Evolutionary conservation across 768 basidiomycete species (phyloP).

Genomic region (Polyporus arcularius): DNA sequence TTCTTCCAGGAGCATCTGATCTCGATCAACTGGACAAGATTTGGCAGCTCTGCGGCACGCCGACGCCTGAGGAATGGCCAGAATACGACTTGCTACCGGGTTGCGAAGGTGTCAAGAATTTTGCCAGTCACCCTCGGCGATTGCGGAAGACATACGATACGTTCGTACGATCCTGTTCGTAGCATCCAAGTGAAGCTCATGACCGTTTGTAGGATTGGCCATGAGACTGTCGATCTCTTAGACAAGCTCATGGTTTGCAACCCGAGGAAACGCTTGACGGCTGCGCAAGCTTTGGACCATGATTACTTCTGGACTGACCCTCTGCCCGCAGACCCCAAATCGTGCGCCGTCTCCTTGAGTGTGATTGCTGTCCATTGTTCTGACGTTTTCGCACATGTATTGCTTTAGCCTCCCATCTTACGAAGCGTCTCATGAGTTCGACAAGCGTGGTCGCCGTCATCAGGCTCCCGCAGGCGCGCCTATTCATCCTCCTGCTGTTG

Average conservation of each 20-base stretch:
- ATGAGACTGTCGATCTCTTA: constrained; percentile 78
- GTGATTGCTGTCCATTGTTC: background rate
- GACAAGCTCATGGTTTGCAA: constrained; percentile 83
- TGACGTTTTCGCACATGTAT: background rate
- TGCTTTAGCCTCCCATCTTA: constrained; percentile 64
- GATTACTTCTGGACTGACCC: constrained; percentile 95
- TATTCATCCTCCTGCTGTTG: constrained; percentile 17
- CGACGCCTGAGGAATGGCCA: constrained; percentile 81
- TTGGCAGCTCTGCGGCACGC: constrained; percentile 86
- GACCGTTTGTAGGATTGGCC: constrained; percentile 51
- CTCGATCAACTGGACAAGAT: constrained; percentile 92
- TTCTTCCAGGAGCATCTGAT: constrained; percentile 85
- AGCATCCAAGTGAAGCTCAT: background rate
- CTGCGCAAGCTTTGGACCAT: constrained; percentile 84
- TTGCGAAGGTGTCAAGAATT: constrained; percentile 76
- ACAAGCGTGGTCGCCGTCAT: constrained; percentile 66
- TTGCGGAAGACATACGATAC: constrained; percentile 59
- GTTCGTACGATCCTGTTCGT: constrained; percentile 40
- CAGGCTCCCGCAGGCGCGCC: constrained; percentile 28
- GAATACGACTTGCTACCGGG: constrained; percentile 75
- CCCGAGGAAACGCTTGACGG: constrained; percentile 82
- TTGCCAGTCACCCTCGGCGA: constrained; percentile 52
- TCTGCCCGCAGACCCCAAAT: constrained; percentile 80
- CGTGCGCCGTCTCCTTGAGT: constrained; percentile 43
- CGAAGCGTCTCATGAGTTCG: constrained; percentile 83